phyloP scores from a whole-genome alignment of 139 green algal species.

The Coccomyxa sp. region DNA sequence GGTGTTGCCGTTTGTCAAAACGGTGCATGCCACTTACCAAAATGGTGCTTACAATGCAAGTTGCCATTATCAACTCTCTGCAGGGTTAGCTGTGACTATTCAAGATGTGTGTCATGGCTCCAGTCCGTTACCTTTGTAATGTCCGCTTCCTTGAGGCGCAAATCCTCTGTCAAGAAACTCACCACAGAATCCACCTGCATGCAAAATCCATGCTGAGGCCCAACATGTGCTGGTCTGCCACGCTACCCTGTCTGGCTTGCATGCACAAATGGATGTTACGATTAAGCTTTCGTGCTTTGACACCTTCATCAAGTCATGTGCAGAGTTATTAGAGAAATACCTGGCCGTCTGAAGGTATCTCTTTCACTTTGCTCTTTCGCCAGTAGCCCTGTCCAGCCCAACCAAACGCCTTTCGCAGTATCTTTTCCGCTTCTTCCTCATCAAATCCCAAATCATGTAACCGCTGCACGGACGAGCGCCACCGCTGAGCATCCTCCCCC shows the following conservation, averaged over 20 bases:
- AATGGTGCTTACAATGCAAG: too few species aligned
- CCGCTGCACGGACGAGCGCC: neutral
- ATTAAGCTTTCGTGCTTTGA: too few species aligned
- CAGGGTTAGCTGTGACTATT: too few species aligned
- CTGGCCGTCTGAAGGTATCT: neutral
- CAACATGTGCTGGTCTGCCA: neutral
- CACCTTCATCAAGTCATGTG: too few species aligned
- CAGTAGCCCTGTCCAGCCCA: constrained; percentile 1
- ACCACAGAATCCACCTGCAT: neutral
- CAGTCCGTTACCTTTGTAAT: constrained; percentile 1
- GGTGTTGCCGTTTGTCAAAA: neutral
- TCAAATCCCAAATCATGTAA: neutral
- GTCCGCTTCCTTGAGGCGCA: neutral
- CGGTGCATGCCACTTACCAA: too few species aligned
- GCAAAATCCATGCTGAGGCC: neutral
- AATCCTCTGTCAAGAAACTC: neutral
- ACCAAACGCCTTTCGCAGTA: neutral
- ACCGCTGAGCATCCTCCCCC: neutral
- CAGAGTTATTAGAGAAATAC: neutral
- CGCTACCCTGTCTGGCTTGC: too few species aligned
- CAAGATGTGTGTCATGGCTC: too few species aligned
- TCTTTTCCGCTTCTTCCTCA: constrained; percentile 2
- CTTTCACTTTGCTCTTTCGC: neutral
- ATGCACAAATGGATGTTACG: too few species aligned
- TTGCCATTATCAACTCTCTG: too few species aligned